phyloP scores from a whole-genome alignment of 176 grass and related monocot species.

The Avena atlantica region DNA sequence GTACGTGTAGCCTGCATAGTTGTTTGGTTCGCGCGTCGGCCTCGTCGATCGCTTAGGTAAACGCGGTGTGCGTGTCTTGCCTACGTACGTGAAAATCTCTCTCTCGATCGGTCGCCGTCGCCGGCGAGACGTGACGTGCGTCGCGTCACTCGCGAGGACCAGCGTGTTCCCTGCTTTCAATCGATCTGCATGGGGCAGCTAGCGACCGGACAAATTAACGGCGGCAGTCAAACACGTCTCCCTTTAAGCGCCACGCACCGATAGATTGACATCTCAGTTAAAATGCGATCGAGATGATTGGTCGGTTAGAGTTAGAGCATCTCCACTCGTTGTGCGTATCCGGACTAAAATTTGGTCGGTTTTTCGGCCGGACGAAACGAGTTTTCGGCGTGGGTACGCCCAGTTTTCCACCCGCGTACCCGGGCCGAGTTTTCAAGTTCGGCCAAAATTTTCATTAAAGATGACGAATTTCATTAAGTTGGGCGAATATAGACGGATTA shows the following conservation, averaged over 20 bases:
- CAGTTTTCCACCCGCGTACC: no score
- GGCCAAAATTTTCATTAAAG: no score
- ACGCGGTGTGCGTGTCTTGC: not conserved
- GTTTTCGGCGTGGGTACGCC: no score
- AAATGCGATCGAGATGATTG: not conserved
- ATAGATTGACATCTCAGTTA: not conserved
- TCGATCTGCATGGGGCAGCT: not conserved
- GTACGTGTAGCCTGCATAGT: not conserved
- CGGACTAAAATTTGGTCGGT: no score
- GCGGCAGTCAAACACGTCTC: constrained; percentile 4
- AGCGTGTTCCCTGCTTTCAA: not conserved
- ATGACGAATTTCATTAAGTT: no score
- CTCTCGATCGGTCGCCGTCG: not conserved
- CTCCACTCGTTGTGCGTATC: no score
- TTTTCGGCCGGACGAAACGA: no score
- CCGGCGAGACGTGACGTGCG: not conserved
- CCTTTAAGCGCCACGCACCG: not conserved
- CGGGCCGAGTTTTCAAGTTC: no score
- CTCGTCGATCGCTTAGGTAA: constrained; percentile 38
- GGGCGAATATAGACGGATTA: no score
- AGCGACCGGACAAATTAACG: constrained; percentile 10
- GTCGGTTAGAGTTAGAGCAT: not conserved
- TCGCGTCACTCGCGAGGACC: constrained; percentile 8
- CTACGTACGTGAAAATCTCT: not conserved
- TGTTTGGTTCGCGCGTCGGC: constrained; percentile 42